Evolutionary conservation across 805 yeast species (phyloP).

Genomic region (Saccharomycopsis sp.): DNA sequence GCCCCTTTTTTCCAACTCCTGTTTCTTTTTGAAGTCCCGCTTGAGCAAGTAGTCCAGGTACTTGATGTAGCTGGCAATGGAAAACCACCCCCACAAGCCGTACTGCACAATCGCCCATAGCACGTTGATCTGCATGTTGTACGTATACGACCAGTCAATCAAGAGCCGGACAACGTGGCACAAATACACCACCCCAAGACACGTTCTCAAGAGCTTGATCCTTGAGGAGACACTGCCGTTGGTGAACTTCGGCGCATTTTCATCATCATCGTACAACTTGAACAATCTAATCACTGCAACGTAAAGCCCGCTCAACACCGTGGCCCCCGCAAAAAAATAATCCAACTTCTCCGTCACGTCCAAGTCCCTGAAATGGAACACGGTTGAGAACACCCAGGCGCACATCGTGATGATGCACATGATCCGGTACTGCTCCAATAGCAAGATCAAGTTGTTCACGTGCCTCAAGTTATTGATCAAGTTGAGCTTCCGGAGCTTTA

Average conservation of each 20-base stretch:
- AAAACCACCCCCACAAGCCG: constrained; percentile 37
- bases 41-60: constrained; percentile 15
- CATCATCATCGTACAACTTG: constrained; percentile 55
- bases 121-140: constrained; percentile 88
- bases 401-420: constrained; percentile 60
- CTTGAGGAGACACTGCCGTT: constrained; percentile 22
- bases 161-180: constrained; percentile 59
- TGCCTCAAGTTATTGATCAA: constrained; percentile 12
- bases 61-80: constrained; percentile 27
- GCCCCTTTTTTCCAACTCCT: constrained; percentile 9
- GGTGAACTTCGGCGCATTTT: too few relatives aligned
- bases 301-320: constrained; percentile 74
- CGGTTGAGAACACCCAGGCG: constrained; percentile 82
- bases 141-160: constrained; percentile 80
- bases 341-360: constrained; percentile 75
- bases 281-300: constrained; percentile 54
- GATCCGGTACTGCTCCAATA: constrained; percentile 31
- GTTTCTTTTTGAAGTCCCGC: constrained; percentile 18
- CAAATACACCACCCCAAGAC: constrained; percentile 43
- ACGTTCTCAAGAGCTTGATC: constrained; percentile 28
- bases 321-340: constrained; percentile 86
- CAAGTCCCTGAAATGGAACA: constrained; percentile 84
- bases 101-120: constrained; percentile 72
- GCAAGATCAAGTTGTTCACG: constrained; percentile 21
- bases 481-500: constrained; percentile 16